These are phyloP conservation scores for Erodium texanum DNA, from an alignment of 441 rosid genomes.

Conservation along the genomic window DNA sequence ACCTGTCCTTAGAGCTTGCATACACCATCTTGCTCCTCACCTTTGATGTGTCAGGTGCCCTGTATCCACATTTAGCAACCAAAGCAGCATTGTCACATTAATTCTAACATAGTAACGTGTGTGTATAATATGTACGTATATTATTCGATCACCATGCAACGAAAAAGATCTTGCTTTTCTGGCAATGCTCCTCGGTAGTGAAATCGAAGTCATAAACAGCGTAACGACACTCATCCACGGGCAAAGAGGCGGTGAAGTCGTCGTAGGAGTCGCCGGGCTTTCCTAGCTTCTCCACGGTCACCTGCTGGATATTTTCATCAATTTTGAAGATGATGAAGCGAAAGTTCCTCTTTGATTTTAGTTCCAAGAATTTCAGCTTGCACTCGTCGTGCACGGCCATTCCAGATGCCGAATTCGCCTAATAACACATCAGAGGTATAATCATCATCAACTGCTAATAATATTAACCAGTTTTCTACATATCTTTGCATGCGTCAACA, in stretches of 20 bases:
- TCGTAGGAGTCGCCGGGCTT: conserved; percentile 43
- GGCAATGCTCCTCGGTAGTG: conserved; percentile 57
- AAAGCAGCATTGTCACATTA: too few species aligned
- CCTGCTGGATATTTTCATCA: conserved; percentile 33
- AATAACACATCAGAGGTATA: too few species aligned
- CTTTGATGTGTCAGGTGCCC: conserved; percentile 59
- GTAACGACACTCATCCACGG: conserved; percentile 52
- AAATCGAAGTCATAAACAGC: conserved; percentile 59
- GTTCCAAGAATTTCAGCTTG: conserved; percentile 55
- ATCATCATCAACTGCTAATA: too few species aligned
- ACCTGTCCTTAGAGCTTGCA: conserved; percentile 69
- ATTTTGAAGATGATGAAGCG: conserved; percentile 61
- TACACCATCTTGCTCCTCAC: conserved; percentile 63
- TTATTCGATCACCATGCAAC: conserved; percentile 39
- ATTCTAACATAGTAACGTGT: background rate
- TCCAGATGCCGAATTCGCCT: conserved; percentile 69
- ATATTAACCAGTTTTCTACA: too few species aligned
- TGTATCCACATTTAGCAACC: background rate
- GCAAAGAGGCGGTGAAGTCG: conserved; percentile 38
- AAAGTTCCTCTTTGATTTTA: conserved; percentile 54
- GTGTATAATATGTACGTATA: too few species aligned
- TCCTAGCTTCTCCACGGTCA: conserved; percentile 52
- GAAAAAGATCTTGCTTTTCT: conserved; percentile 71
- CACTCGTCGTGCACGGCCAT: conserved; percentile 67
- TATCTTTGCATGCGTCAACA: too few species aligned